Evolutionary conservation across 176 grass and related monocot species (phyloP).

Genomic region (Bothriochloa decipiens): DNA sequence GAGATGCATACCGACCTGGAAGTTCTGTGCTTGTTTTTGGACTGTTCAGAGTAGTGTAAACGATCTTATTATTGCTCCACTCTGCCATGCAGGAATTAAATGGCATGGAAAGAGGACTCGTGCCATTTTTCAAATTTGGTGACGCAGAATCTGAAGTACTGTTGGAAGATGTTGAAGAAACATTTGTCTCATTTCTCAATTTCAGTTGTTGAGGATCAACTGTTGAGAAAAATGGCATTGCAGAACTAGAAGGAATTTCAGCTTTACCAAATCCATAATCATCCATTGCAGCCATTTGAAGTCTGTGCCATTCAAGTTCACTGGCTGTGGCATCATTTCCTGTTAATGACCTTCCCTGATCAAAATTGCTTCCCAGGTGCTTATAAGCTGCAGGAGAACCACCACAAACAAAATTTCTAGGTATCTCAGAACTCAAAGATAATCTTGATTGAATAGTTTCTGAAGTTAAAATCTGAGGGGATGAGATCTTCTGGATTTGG

Average conservation of each 20-base stretch:
- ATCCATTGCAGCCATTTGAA: conserved; percentile 29
- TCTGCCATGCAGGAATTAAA: conserved; percentile 38
- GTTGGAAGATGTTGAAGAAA: conserved; percentile 46
- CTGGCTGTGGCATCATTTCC: conserved; percentile 32
- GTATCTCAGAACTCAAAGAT: conserved; percentile 38
- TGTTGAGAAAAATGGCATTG: conserved; percentile 34
- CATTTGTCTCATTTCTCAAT: conserved; percentile 33
- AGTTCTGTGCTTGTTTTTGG: conserved; percentile 28
- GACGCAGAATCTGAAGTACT: conserved; percentile 54
- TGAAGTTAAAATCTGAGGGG: conserved; percentile 47
- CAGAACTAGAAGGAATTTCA: conserved; percentile 32
- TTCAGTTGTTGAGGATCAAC: conserved; percentile 40
- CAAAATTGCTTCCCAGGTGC: conserved; percentile 34
- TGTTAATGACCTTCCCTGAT: conserved; percentile 42
- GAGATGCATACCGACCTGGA: conserved; percentile 46
- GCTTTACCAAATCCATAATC: conserved; percentile 26
- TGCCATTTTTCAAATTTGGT: conserved; percentile 43
- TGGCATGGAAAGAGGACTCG: conserved; percentile 24
- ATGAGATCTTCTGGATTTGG: conserved; percentile 44
- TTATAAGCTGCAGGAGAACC: conserved; percentile 22
- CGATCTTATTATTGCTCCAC: conserved; percentile 5
- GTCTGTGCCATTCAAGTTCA: conserved; percentile 36
- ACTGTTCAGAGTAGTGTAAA: conserved; percentile 12
- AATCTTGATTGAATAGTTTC: conserved; percentile 39
- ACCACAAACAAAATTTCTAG: conserved; percentile 35